Evolutionary conservation across 441 rosid genomes (phyloP).

Genomic region (Geranium incanum): DNA sequence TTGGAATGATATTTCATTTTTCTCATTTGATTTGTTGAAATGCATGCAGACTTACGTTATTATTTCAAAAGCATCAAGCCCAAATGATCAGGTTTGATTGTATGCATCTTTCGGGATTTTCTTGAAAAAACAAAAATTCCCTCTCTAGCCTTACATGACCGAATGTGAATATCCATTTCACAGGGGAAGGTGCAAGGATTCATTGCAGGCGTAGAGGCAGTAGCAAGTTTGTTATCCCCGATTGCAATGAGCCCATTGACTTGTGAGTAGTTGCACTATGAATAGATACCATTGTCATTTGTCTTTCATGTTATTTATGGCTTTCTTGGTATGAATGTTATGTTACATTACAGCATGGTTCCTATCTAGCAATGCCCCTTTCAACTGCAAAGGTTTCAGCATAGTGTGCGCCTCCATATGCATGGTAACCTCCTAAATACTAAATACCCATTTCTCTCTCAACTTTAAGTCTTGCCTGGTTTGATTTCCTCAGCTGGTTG

Average conservation of each 20-base stretch:
- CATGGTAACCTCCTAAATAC: slow-evolving; percentile 28
- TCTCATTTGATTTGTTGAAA: neutral
- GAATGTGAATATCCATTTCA: neutral
- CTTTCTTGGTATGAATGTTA: neutral
- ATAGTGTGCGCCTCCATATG: slow-evolving; percentile 38
- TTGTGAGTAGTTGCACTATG: slow-evolving; percentile 31
- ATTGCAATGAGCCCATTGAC: slow-evolving; percentile 53
- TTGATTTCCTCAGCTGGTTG: slow-evolving; percentile 15
- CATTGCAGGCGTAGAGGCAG: slow-evolving; percentile 43
- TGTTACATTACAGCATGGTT: slow-evolving; percentile 35
- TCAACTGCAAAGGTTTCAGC: slow-evolving; percentile 53
- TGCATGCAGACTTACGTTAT: slow-evolving; percentile 46
- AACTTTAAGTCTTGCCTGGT: neutral
- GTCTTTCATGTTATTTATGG: neutral
- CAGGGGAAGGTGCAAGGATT: slow-evolving; percentile 55
- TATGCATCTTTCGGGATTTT: neutral
- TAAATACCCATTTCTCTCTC: neutral
- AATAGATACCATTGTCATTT: neutral
- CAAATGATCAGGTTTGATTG: slow-evolving; percentile 30
- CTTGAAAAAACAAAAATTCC: no score
- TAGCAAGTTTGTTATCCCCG: slow-evolving; percentile 46
- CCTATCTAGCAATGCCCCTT: slow-evolving; percentile 38
- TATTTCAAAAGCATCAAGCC: slow-evolving; percentile 47
- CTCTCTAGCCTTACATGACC: neutral
- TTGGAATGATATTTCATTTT: neutral